These are phyloP conservation scores for Nakazawaea siamensis DNA, from an alignment of 805 yeast species.

Conservation along the genomic window DNA sequence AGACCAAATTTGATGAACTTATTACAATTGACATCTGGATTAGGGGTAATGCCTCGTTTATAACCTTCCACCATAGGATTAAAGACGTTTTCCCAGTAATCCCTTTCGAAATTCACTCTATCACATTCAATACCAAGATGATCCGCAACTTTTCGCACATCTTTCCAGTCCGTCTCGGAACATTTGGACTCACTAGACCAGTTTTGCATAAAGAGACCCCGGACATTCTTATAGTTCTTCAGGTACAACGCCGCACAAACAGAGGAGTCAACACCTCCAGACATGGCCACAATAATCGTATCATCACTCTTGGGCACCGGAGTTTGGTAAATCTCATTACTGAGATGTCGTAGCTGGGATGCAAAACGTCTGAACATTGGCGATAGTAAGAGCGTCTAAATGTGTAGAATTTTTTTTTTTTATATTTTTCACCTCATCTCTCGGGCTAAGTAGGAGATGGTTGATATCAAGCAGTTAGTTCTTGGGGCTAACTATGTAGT, in stretches of 20 bases:
- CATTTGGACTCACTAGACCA: conserved; percentile 64
- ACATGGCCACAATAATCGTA: conserved; percentile 79
- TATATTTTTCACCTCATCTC: neutral
- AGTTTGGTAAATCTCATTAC: conserved; percentile 23
- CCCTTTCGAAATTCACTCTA: conserved; percentile 77
- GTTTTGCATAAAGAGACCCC: conserved; percentile 90
- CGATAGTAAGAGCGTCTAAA: too few species aligned
- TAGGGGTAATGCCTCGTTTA: conserved; percentile 74
- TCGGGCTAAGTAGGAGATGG: neutral
- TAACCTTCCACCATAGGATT: conserved; percentile 83
- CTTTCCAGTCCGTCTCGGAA: conserved; percentile 84
- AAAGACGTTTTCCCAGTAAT: conserved; percentile 90
- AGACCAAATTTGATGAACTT: conserved; percentile 80
- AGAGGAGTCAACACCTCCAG: conserved; percentile 95
- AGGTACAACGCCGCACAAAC: conserved; percentile 70
- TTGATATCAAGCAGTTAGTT: conserved; percentile 3
- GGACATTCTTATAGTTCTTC: conserved; percentile 46
- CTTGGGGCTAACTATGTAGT: conserved; percentile 6
- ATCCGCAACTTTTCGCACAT: conserved; percentile 58
- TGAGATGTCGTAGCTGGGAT: conserved; percentile 1
- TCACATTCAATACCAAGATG: conserved; percentile 61
- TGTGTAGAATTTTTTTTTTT: neutral
- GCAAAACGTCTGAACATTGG: conserved; percentile 1
- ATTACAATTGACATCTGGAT: conserved; percentile 91
- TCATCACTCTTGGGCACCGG: conserved; percentile 42